Base-by-base conservation (phyloP, 495 filamentous ascomycete species). In the Thozetella sp. region DNA sequence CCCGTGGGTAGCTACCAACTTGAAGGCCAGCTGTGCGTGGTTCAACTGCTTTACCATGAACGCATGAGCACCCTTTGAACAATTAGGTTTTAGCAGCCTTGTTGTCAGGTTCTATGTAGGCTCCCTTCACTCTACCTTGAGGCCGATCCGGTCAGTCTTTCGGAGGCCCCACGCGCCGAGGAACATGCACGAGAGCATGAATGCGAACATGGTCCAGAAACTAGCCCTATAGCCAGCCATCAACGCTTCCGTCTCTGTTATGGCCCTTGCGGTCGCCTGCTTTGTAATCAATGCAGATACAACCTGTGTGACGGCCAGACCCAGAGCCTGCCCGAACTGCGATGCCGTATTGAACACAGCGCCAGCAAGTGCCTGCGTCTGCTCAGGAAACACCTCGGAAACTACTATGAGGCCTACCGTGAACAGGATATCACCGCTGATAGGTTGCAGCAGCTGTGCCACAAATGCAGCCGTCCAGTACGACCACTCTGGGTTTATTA, bases 371-470 rank as follows among this genome's bases (percentile, higher is more conserved):
- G 76, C 83, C 54, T 89, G 86, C 0, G 81, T 85, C 37, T 80
- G 66, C 1, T 74, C 56, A 0, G 85, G 80, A 60, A 88, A 88
- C 0, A 77, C 77, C 15, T 79, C 72, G 0, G 86, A 81, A 51
- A 89, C 83, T 23, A 89, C 67, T 4, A 90, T 71, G 53, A 88
- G 88, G 3, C 85, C 80, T 13, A 89, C 79, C 3, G 85, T 88
- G 69, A 89, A 90, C 3, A 87, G 75, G 3, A 79, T 71, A 62
- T 90, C 87, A 0, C 82, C 80, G 27, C 79, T 80, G 55, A 62
- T 58, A 51, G 60, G 60, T 11, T 55, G 22, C n/a, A 62, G 55
- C 15, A 62, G 52, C 51, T 62, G 60, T 13, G 48, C 60, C 13
- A 62, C 25, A 66, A 89, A 88, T 1, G 77, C 79, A 40, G 67